Conservation (phyloP, 441 rosid genomes). For the Hura crepitans region DNA sequence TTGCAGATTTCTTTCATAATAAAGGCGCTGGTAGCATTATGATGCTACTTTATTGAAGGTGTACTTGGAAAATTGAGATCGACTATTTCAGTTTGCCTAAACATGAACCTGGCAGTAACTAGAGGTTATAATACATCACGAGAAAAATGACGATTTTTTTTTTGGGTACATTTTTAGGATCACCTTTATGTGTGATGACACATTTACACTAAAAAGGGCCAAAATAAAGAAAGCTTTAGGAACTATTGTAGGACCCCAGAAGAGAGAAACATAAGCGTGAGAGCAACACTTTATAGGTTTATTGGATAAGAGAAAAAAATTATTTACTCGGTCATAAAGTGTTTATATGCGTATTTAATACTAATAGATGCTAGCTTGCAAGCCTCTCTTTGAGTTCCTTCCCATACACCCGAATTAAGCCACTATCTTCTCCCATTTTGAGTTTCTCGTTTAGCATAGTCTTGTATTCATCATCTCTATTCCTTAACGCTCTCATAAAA, state of each 20-base stretch:
- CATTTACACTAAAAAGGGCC: not conserved
- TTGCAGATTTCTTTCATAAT: not conserved
- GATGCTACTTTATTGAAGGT: too few relatives aligned
- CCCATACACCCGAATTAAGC: constrained; percentile 51
- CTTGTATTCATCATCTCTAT: constrained; percentile 57
- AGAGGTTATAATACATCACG: too few relatives aligned
- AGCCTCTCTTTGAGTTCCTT: constrained; percentile 49
- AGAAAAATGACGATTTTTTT: too few relatives aligned
- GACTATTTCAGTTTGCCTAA: too few relatives aligned
- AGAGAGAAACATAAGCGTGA: not conserved
- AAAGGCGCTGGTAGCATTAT: not conserved
- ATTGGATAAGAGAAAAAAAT: not conserved
- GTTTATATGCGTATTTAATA: not conserved
- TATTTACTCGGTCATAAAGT: not conserved
- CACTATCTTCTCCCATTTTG: constrained; percentile 41
- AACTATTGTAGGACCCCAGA: not conserved
- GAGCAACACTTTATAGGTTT: not conserved
- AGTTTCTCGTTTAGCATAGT: constrained; percentile 59
- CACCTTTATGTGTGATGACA: too few relatives aligned
- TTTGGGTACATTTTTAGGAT: too few relatives aligned
- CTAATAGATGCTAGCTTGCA: constrained; percentile 27
- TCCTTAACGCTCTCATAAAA: constrained; percentile 65
- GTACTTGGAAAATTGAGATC: too few relatives aligned
- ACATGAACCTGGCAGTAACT: too few relatives aligned
- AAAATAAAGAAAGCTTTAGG: too few relatives aligned